Evolutionary conservation across 441 rosid genomes (phyloP).

Genomic region (Theobroma grandiflorum): DNA sequence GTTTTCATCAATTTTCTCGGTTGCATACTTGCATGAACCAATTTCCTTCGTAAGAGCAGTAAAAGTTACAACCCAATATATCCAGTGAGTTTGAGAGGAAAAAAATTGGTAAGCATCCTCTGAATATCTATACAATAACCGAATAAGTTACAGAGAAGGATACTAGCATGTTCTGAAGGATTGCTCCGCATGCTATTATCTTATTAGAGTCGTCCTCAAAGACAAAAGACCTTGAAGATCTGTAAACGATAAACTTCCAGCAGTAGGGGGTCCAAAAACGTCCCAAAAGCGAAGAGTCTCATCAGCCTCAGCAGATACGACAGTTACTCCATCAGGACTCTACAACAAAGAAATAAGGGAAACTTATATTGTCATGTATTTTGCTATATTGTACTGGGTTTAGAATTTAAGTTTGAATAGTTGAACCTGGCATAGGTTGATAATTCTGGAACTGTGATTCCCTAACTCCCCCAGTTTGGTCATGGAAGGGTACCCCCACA

Average conservation of each 20-base stretch:
- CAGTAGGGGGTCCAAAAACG: conserved; percentile 52
- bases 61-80: neutral
- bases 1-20: neutral
- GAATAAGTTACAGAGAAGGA: conserved; percentile 20
- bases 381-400: neutral
- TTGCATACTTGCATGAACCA: neutral
- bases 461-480: conserved; percentile 44
- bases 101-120: neutral
- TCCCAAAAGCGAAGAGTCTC: conserved; percentile 63
- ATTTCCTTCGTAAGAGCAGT: neutral
- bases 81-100: neutral
- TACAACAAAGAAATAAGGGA: conserved; percentile 24
- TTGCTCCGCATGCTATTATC: conserved; percentile 36
- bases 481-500: conserved; percentile 67
- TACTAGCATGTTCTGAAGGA: neutral
- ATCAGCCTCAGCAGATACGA: conserved; percentile 55
- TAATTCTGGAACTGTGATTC: conserved; percentile 45
- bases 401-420: neutral
- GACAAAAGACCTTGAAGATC: conserved; percentile 50
- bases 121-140: neutral
- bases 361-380: neutral
- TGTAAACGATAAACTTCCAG: conserved; percentile 35
- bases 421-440: conserved; percentile 55
- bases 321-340: conserved; percentile 62
- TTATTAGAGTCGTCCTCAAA: conserved; percentile 45